Base-by-base conservation (phyloP, 495 filamentous ascomycete genomes). In the Terfezia claveryi region DNA sequence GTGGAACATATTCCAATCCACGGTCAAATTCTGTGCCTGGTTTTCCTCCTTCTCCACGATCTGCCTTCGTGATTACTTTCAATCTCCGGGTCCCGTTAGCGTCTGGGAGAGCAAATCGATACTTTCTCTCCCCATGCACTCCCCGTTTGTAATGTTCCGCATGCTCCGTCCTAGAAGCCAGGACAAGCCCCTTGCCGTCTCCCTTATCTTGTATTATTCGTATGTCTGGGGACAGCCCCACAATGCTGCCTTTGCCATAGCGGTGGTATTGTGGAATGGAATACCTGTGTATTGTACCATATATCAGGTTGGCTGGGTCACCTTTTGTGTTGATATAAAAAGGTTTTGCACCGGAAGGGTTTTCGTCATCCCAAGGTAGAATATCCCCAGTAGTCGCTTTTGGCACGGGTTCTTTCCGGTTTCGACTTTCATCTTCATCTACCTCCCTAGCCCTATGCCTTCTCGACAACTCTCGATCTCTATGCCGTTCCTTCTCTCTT, bases 281-380 rank as follows among this genome's bases (percentile, higher is more conserved):
- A 59, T 83, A 83, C 11, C 73, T 70, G 65, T 84, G 70, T 8
- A 78, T 66, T 27, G 72, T 74, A 2, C 79, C 80, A 60, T 80
- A 85, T 0, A 68, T 66, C 5, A 81, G 53, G 56, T 78, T 83
- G 50, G 73, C 68, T 14, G 66, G 67, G 62, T 86, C 82, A 1
- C 83, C 82, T 61, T 73, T 73, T 20, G 63, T 69, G 62, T 83
- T 79, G 9, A 78, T 37, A 8, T 14, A 14, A 54, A 62, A 65
- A 32, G 27, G 27, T 32, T 32, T 32, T 32, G 27, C 27, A 32
- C 27, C 27, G 7, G 27, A 32, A 4, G 27, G 27, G 7, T 32
- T 32, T 32, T 32, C 27, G 27, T 32, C 27, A 2, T 7, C 27
- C 27, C 27, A 32, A 32, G 27, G 27, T 32, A 32, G 27, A 7